Base-by-base conservation (phyloP, 306 rosid species). In the Clitoria ternatea region DNA sequence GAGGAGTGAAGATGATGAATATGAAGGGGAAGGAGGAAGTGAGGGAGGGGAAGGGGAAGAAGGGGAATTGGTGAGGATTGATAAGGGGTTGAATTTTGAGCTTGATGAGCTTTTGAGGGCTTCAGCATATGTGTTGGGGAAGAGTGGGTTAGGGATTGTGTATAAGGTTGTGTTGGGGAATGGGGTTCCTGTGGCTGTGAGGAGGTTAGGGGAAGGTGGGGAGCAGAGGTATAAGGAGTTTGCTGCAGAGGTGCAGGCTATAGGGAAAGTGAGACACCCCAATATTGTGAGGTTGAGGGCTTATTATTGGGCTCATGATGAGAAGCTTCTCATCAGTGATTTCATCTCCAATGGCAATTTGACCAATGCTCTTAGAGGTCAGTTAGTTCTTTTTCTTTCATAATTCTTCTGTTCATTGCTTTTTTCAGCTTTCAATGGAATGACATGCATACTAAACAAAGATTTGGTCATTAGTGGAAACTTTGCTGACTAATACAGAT, bases 81-180 rank as follows among this genome's bases (percentile, higher is more conserved):
- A 95, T 18, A 95, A 88, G 24, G 97, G 96, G 6, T 95, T 95
- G 3, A 80, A 63, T 6, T 87, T 95, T 55, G 99, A 89, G 54
- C 93, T 95, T 22, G 99, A 95, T 79, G 99, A 95, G 84, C 81
- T 95, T 17, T 59, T 95, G 39, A 80, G 96, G 11, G 97, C 99
- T 0, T 95, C 99, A 18, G 97, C 99, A 1, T 95, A 95, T 47
- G 99, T 95, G 42, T 69, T 95, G 86, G 99, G 99, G 56, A 95
- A 95, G 86, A 95, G 99, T 78, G 99, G 90, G 20, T 43, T 91
- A 76, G 99, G 99, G 57, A 95, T 95, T 42, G 99, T 95, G 81
- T 95, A 95, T 40, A 95, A 95, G 50, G 99, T 95, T 55, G 99
- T 91, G 75, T 80, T 95, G 2, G 97, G 89, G 2, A 95, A 85